Base-by-base conservation (phyloP, 2,329 filamentous ascomycete genomes). In the Colletotrichum australisinense region DNA sequence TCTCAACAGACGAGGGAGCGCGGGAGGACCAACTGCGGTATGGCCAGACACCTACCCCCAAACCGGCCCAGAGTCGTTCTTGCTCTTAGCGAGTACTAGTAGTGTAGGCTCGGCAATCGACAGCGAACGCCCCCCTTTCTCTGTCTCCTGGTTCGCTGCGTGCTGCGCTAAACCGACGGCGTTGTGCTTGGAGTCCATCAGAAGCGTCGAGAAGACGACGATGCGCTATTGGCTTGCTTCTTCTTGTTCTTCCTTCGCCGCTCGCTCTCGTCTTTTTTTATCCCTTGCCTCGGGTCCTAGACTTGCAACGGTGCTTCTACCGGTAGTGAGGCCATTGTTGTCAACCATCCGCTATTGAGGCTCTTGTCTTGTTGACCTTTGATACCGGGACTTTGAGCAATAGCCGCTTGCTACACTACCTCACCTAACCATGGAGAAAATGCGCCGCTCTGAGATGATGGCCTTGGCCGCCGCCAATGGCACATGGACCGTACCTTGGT, bases 171-270 rank as follows among this genome's bases (percentile, higher is more conserved):
- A 63, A n/a, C 14, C 26, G 66, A 35, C 53, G 66, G 70, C 59
- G 70, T 49, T 26, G 59, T 52, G 38, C 53, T 60, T 59, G 59
- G 59, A 19, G 24, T 53, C 32, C 24, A 64, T 59, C 63, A 60
- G 69, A 72, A 72, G 66, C 69, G 59, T 72, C 66, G 69, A 72
- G 69, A 72, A 72, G 58, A 53, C 56, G 14, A 69, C 32, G 38
- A 56, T 59, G 53, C 53, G 42, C 30, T 55, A 53, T 49, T 19
- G 14, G 49, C 26, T 35, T 38, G 9, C 24, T 46, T 56, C 22
- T 65, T 65, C 46, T 11, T 22, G 12, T 7, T 7, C n/a, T 32
- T 42, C 22, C 26, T 55, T 22, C 49, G 12, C 32, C 30, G 12
- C 32, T n/a, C 14, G 12, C 5, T 2, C 16, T 42, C 22, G 6